Evolutionary conservation across 345 rosid genomes (phyloP), one percentile per base, ranked within the genome.

Genomic region (Euphorbia tirucalli): DNA sequence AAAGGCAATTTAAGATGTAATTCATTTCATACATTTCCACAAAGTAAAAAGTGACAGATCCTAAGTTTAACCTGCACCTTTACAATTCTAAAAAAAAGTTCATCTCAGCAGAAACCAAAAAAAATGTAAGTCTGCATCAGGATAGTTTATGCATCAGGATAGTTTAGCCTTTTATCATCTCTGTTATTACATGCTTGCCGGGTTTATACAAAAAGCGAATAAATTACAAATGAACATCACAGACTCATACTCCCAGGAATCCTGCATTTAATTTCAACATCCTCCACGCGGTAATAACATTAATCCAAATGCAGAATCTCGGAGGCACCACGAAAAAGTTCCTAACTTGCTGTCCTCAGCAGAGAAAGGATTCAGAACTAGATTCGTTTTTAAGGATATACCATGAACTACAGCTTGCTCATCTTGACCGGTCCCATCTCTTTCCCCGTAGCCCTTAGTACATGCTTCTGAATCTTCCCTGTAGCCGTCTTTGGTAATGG

Each of bases 401-500:
- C 5, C 8, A 52, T 52, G 15, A 49, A 41, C 46, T 80, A 91
- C 11, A 94, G 73, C 81, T 85, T 90, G 69, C 96, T 90, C 68
- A 58, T 67, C 85, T 78, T 87, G 30, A 89, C 72, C 15, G 88
- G 84, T 74, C 97, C 94, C 86, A 89, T 73, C 75, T 90, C 93
- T 76, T 84, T 90, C 3, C 90, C 97, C 81, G 84, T 88, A 11
- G 88, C 75, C 75, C 98, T 80, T 55, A 93, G 80, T 35, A 90
- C 43, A 78, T 90, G 93, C 76, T 95, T 95, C 87, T 86, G 99
- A 75, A 90, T 89, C 85, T 90, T 93, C 27, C 98, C 99, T 3
- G 96, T 90, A 8, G 99, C 98, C 0, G 97, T 90, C 83, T 90
- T 95, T 1, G 98, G 98, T 82, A 95, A 75, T 0, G 92, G 83